phyloP scores from a whole-genome alignment of 495 filamentous ascomycete species.

The Hyaloscypha hepaticicola region DNA sequence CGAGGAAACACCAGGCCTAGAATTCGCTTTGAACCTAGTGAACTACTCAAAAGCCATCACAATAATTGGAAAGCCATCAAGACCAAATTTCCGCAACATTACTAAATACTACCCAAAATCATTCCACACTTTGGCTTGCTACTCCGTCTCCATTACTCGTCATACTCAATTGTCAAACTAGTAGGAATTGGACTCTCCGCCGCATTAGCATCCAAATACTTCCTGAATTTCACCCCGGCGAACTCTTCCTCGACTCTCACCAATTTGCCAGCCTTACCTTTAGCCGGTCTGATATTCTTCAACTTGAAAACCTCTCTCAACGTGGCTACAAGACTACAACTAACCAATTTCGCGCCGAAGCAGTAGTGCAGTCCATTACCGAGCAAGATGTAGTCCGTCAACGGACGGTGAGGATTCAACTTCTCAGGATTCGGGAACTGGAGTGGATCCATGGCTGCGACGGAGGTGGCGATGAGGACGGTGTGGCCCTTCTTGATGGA shows the following conservation, averaged over 20 bases:
- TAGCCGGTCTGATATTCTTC: slow-evolving; percentile 41
- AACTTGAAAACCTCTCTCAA: slow-evolving; percentile 39
- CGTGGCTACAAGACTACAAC: slow-evolving; percentile 65
- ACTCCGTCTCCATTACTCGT: slow-evolving; percentile 26
- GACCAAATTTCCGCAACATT: too few relatives aligned
- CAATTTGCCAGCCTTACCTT: slow-evolving; percentile 41
- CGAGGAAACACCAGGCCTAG: too few relatives aligned
- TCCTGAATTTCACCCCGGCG: slow-evolving; percentile 39
- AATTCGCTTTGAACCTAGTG: too few relatives aligned
- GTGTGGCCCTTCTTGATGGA: slow-evolving; percentile 40
- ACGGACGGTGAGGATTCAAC: slow-evolving; percentile 65
- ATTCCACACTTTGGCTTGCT: too few relatives aligned
- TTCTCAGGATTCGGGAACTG: slow-evolving; percentile 67
- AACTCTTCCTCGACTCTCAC: slow-evolving; percentile 35
- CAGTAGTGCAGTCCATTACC: slow-evolving; percentile 60
- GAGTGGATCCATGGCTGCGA: slow-evolving; percentile 57
- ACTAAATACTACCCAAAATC: too few relatives aligned
- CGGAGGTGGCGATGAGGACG: slow-evolving; percentile 56
- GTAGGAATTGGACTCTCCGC: slow-evolving; percentile 41
- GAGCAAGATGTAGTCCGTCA: slow-evolving; percentile 68
- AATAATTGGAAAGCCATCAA: too few relatives aligned
- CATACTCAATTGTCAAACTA: slow-evolving; percentile 39
- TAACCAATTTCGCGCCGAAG: slow-evolving; percentile 60
- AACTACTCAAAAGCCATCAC: too few relatives aligned
- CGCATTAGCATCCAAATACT: slow-evolving; percentile 41